These are phyloP conservation scores for Sambucus nigra DNA, from an alignment of 129 eudicot species.

Conservation along the genomic window DNA sequence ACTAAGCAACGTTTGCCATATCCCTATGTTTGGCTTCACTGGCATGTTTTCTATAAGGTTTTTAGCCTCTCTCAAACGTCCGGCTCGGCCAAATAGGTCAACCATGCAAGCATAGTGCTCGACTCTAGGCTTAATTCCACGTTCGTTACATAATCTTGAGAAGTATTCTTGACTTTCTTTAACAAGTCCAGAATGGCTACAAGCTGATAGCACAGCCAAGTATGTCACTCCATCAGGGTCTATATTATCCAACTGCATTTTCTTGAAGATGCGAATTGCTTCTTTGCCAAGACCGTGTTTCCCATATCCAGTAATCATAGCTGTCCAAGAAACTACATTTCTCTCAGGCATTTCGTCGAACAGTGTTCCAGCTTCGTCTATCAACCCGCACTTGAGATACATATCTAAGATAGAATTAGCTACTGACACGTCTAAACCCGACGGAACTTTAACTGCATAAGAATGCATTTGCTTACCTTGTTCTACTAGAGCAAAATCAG, in stretches of 20 bases:
- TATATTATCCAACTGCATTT: slow-evolving; percentile 33
- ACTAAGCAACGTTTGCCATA: slow-evolving; percentile 82
- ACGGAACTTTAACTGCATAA: slow-evolving; percentile 38
- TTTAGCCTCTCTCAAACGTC: slow-evolving; percentile 57
- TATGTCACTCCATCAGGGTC: slow-evolving; percentile 63
- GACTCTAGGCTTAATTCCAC: slow-evolving; percentile 29
- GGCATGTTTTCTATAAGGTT: slow-evolving; percentile 58
- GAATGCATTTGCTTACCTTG: slow-evolving; percentile 77
- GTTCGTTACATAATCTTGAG: slow-evolving; percentile 35
- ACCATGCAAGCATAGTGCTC: slow-evolving; percentile 85
- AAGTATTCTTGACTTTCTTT: slow-evolving; percentile 52
- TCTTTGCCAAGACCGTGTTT: slow-evolving; percentile 61
- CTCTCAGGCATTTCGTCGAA: slow-evolving; percentile 42
- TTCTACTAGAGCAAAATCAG: slow-evolving; percentile 71
- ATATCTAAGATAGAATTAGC: slow-evolving; percentile 58
- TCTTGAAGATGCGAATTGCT: slow-evolving; percentile 35
- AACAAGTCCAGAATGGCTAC: slow-evolving; percentile 72
- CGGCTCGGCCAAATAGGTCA: slow-evolving; percentile 80
- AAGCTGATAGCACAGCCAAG: slow-evolving; percentile 71
- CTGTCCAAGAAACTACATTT: slow-evolving; percentile 53
- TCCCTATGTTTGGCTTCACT: slow-evolving; percentile 37
- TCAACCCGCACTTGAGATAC: slow-evolving; percentile 78
- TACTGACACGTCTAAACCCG: slow-evolving; percentile 43
- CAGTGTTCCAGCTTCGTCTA: slow-evolving; percentile 44
- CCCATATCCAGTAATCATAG: slow-evolving; percentile 74